These are phyloP conservation scores for Catunica adiposa DNA, from an alignment of 2,329 filamentous ascomycete species.

Conservation along the genomic window DNA sequence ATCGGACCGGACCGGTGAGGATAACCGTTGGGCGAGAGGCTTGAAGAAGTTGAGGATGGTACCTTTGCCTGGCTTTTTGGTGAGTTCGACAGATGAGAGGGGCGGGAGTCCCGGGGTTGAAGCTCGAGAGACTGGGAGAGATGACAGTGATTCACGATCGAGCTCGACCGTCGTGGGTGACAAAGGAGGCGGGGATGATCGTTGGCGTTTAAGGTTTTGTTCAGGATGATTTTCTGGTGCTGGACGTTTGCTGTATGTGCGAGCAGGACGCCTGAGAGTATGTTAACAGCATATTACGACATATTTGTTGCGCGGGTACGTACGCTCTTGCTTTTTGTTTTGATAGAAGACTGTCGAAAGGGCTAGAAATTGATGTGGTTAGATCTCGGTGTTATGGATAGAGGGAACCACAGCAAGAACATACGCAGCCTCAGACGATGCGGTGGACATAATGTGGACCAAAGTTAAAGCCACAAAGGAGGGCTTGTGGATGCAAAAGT, in stretches of 20 bases:
- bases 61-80: conserved; percentile 16
- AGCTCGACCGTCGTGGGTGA: neutral
- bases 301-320: neutral
- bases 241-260: conserved; percentile 26
- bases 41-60: conserved; percentile 29
- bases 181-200: conserved; percentile 9
- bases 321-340: conserved; percentile 11
- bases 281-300: neutral
- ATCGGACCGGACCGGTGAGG: conserved; percentile 8
- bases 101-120: neutral
- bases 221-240: conserved; percentile 18
- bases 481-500: neutral
- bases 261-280: conserved; percentile 16
- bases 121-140: neutral
- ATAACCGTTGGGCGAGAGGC: conserved; percentile 17
- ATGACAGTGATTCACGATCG: conserved; percentile 1
- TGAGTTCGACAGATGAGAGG: neutral
- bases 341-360: conserved; percentile 9
- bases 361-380: neutral
- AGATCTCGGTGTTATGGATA: neutral
- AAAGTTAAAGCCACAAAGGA: neutral
- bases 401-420: neutral
- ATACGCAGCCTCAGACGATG: conserved; percentile 5
- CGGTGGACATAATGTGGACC: neutral
- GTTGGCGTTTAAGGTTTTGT: conserved; percentile 19